Percentiles rank a stretch among this genome's conserved stretches.
Conservation (phyloP, 2,329 filamentous ascomycete species). For the Trichoderma atroviride region DNA sequence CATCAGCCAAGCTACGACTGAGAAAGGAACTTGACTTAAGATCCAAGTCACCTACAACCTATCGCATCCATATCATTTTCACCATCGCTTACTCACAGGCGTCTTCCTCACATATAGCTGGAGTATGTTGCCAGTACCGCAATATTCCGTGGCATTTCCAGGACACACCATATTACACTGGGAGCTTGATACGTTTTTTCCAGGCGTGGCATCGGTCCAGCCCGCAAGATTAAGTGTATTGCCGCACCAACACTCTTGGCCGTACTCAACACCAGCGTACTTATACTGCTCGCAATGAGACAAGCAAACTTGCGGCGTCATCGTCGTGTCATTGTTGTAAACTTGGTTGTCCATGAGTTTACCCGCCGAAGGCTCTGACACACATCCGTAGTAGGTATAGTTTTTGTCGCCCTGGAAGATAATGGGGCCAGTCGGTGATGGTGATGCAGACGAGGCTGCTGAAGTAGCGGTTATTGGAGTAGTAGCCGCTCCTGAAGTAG, state of each 20-base stretch:
- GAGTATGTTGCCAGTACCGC: slow-evolving; percentile 38
- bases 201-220: slow-evolving; percentile 30
- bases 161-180: slow-evolving; percentile 42
- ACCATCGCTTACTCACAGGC: neutral
- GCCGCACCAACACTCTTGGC: slow-evolving; percentile 45
- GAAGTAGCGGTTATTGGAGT: neutral
- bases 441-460: slow-evolving; percentile 29
- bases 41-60: neutral
- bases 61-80: neutral
- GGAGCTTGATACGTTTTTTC: slow-evolving; percentile 36
- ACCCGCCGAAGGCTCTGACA: slow-evolving; percentile 39
- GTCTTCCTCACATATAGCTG: slow-evolving; percentile 37
- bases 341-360: slow-evolving; percentile 38
- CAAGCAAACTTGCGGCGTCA: slow-evolving; percentile 42
- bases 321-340: slow-evolving; percentile 36
- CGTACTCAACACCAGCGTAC: slow-evolving; percentile 44
- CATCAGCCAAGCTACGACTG: too few relatives aligned
- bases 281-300: slow-evolving; percentile 40
- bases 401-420: slow-evolving; percentile 41
- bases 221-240: slow-evolving; percentile 38
- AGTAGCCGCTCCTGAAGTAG: neutral
- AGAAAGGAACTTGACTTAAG: neutral
- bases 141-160: slow-evolving; percentile 38
- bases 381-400: slow-evolving; percentile 44
- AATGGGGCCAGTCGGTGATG: slow-evolving; percentile 34